Base-by-base conservation (phyloP, 352 stramenopile genomes). In the Phytophthora capsici region DNA sequence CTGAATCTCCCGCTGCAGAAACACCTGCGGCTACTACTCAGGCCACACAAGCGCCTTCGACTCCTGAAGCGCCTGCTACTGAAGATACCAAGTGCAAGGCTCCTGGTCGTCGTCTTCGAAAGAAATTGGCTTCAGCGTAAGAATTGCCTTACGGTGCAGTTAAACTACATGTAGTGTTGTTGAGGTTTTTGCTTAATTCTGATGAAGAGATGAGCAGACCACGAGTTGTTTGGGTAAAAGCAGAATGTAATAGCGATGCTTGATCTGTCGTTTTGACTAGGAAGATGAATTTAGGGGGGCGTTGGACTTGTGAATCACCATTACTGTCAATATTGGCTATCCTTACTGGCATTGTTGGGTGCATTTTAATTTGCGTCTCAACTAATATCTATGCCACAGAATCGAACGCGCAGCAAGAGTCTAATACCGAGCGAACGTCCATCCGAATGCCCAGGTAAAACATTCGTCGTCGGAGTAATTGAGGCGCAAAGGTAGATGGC, bases 401-500 rank as follows among this genome's bases (percentile, higher is more conserved):
- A 17, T 66, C 54, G 17, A 70, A 65, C 1, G 38, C 30, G 22
- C 57, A 65, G 44, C 73, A 78, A 4, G 46, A 69, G 28, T 70
- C 40, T 12, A 87, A 63, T 32, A 66, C 66, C 55, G 75, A 73
- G 6, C 75, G 46, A 28, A 81, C 48, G 8, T 63, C 53, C 41
- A 67, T 76, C 10, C 54, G 41, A 52, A 83, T 57, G 2, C 60
- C 80, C 20, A 80, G 17, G 51, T 77, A 84, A 40, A 84, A 66
- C 38, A 82, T 63, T 2, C 77, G 73, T 9, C 80, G 51, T 14
- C 66, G 69, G 6, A 81, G 63, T 28, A 89, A 32, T 17, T 68
- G 63, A 4, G 30, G 13, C 5, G 59, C 40, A 45, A 89, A 89
- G 10, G 47, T 41, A 19, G 17, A 41, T 0, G 77, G 69, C 16